Evolutionary conservation across 139 green algal genomes (phyloP), one percentile per base, ranked within the genome.

Genomic region (Marvania coccoides): DNA sequence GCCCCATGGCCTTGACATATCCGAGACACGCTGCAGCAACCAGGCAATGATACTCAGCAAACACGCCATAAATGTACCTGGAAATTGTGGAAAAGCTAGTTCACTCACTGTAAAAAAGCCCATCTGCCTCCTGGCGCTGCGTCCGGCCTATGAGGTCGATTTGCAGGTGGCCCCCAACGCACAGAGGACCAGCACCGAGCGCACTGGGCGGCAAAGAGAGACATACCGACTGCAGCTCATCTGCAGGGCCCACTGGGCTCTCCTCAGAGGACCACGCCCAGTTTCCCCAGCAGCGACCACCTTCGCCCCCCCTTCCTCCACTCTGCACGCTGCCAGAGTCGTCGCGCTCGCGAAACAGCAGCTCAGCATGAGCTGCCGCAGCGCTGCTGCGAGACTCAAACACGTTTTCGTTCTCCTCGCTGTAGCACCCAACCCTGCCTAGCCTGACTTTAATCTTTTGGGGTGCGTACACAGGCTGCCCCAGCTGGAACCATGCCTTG

Each of bases 401-500:
- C n/a, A n/a, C n/a, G n/a, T n/a, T n/a, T n/a, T n/a, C n/a, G n/a
- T 39, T 26, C n/a, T 55, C 8, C 12, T 37, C 2, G 2, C 14
- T 30, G 26, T 64, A 74, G 67, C 67, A 74, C 19, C 26, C n/a
- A 29, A 79, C 4, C 24, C 73, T 53, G 24, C 70, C 73, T 15
- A 80, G 24, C 9, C 56, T 26, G 42, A 80, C 61, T 19, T 53
- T 53, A 12, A 80, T 54, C 9, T 35, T 35, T 48, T 57, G 45
- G 45, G 62, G 40, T 2, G 70, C 33, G n/a, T 79, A 80, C 39
- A 80, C 39, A 53, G 73, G 73, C 12, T 7, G 29, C 45, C 67
- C 70, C 36, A 24, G 30, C 60, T 82, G 75, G 46, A 81, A 81
- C 9, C 57, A 68, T 29, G 75, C 75, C 7, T 51, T 48, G 59